Conservation (phyloP, 164 flowering plant genomes). For the Liquidambar formosana region DNA sequence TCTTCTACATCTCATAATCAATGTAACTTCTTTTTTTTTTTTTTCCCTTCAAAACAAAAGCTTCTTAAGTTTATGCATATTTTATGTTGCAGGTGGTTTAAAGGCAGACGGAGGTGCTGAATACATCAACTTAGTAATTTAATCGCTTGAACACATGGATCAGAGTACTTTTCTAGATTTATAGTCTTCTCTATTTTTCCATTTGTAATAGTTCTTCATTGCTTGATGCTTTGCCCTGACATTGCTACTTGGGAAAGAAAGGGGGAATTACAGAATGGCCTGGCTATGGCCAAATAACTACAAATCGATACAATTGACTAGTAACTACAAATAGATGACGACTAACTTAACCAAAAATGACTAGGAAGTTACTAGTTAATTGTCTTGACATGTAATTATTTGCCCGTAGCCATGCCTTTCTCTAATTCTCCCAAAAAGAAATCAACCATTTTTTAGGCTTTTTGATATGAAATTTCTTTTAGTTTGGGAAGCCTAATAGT, state of each 20-base stretch:
- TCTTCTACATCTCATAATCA: not conserved
- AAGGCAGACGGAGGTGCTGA: conserved; percentile 14
- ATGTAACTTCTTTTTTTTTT: not conserved
- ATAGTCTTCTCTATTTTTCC: not conserved
- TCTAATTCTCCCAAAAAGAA: no score
- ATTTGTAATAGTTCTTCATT: not conserved
- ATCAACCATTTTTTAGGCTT: not conserved
- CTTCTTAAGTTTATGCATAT: not conserved
- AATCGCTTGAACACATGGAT: conserved; percentile 14
- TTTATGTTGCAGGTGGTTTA: conserved; percentile 18
- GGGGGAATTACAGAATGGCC: no score
- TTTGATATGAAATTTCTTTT: not conserved
- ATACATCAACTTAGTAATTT: not conserved
- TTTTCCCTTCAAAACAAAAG: not conserved
- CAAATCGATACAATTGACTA: no score
- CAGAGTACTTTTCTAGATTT: conserved; percentile 17
- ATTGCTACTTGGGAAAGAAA: not conserved
- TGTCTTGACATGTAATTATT: no score
- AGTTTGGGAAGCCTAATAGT: not conserved
- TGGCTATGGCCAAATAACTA: no score
- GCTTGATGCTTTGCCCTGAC: not conserved
- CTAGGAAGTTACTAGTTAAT: no score
- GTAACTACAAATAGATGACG: no score
- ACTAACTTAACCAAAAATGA: no score
- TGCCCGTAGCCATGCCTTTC: no score